Conservation (phyloP, 1,284 basidiomycete species). For the Fomitopsis betulina region DNA sequence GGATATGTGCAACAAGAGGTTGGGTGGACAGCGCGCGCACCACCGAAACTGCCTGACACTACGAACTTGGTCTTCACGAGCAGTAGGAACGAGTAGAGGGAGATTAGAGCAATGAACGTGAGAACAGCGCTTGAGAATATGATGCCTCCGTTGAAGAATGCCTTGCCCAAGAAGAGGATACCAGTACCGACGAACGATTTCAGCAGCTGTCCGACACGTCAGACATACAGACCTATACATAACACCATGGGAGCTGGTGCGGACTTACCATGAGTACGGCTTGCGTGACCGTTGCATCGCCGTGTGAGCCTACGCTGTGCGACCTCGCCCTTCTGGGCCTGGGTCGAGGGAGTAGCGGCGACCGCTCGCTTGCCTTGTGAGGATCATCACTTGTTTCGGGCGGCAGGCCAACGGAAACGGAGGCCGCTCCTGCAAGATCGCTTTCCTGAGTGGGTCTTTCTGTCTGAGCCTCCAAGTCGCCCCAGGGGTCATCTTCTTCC, state of each 20-base stretch:
- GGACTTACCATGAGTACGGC: constrained; percentile 79
- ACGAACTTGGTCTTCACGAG: constrained; percentile 87
- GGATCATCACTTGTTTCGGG: constrained; percentile 21
- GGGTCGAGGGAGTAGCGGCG: constrained; percentile 35
- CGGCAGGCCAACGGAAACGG: constrained; percentile 15
- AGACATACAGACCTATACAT: constrained; percentile 4
- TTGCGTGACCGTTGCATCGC: constrained; percentile 85
- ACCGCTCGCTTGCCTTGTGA: constrained; percentile 25
- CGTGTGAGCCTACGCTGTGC: constrained; percentile 53
- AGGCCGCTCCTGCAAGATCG: constrained; percentile 7
- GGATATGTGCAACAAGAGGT: not conserved
- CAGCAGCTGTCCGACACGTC: constrained; percentile 51
- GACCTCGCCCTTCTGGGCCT: constrained; percentile 50
- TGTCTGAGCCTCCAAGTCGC: constrained; percentile 18
- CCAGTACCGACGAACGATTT: constrained; percentile 98
- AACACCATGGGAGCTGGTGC: constrained; percentile 1
- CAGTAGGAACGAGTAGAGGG: constrained; percentile 92
- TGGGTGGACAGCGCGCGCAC: constrained; percentile 31
- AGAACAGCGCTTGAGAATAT: constrained; percentile 86
- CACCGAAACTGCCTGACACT: constrained; percentile 91
- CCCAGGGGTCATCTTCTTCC: constrained; percentile 39
- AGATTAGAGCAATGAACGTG: constrained; percentile 81
- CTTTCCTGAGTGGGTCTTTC: constrained; percentile 13
- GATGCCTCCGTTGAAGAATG: constrained; percentile 95
- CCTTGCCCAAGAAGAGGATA: constrained; percentile 94